phyloP scores from a whole-genome alignment of 257 asterid species.

The Nicotiana tabacum region DNA sequence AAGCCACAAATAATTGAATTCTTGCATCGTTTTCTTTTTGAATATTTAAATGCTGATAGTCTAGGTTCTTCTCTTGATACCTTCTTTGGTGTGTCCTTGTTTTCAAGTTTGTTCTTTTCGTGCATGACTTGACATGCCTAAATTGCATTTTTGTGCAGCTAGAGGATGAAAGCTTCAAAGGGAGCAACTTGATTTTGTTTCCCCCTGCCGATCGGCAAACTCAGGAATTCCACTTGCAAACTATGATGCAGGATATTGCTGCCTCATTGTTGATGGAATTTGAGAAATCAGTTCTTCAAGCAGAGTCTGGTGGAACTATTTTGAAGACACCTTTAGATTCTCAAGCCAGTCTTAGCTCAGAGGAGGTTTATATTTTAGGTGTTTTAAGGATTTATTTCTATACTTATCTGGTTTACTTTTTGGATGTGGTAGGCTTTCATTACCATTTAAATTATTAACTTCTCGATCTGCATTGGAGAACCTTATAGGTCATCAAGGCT shows the following conservation, averaged over 20 bases:
- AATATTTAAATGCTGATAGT: not conserved
- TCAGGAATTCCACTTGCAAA: constrained; percentile 88
- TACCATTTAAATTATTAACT: constrained; percentile 14
- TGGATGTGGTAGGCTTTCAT: not conserved
- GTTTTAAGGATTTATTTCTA: constrained; percentile 41
- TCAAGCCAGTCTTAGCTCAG: constrained; percentile 98
- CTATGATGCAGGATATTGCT: constrained; percentile 97
- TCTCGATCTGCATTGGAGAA: constrained; percentile 22
- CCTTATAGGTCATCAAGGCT: constrained; percentile 88
- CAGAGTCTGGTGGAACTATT: constrained; percentile 92
- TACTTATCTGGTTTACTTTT: constrained; percentile 15
- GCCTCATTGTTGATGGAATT: constrained; percentile 93
- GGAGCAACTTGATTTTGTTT: constrained; percentile 68
- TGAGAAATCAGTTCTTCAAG: constrained; percentile 93
- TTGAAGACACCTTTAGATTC: constrained; percentile 97
- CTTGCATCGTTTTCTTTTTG: not conserved
- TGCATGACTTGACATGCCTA: constrained; percentile 6
- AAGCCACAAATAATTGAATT: not conserved
- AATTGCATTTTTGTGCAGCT: constrained; percentile 40
- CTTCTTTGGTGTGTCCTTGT: not conserved
- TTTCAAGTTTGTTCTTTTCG: not conserved
- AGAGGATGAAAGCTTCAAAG: constrained; percentile 79
- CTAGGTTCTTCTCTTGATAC: not conserved
- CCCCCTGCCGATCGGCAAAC: constrained; percentile 97
- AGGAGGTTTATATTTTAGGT: constrained; percentile 98